Evolutionary conservation across 2,329 filamentous ascomycete species (phyloP).

Genomic region (Colletotrichum trifolii): DNA sequence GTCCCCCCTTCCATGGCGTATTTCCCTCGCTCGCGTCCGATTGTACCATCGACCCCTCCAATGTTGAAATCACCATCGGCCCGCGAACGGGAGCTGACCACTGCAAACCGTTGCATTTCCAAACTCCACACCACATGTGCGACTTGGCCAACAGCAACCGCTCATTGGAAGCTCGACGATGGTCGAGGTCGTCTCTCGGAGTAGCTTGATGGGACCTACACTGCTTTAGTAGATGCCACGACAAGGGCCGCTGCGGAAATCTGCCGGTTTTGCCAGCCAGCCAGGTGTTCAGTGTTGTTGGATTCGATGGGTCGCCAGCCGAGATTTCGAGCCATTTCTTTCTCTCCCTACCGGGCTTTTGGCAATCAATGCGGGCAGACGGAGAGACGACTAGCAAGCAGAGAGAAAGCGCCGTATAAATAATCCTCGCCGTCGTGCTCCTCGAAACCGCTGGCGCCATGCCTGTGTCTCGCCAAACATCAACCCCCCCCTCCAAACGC

Average conservation of each 20-base stretch:
- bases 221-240: no score
- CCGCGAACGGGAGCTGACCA: slow-evolving; percentile 3
- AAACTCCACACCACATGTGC: neutral
- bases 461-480: neutral
- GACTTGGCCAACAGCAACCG: neutral
- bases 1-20: no score
- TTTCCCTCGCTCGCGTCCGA: neutral
- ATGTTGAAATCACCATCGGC: slow-evolving; percentile 27
- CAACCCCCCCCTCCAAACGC: neutral
- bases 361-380: neutral
- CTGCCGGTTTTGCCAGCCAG: no score
- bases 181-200: no score
- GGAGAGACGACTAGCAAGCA: neutral
- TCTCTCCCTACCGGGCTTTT: neutral
- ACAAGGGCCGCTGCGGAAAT: no score
- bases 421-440: neutral
- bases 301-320: no score
- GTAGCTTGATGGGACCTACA: no score
- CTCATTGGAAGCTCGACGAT: neutral
- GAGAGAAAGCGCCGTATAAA: neutral
- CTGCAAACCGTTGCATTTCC: neutral
- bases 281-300: no score
- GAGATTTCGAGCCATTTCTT: neutral
- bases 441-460: neutral
- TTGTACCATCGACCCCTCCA: slow-evolving; percentile 25